Evolutionary conservation across 768 basidiomycete species (phyloP).

Genomic region (Mycena latifolia): DNA sequence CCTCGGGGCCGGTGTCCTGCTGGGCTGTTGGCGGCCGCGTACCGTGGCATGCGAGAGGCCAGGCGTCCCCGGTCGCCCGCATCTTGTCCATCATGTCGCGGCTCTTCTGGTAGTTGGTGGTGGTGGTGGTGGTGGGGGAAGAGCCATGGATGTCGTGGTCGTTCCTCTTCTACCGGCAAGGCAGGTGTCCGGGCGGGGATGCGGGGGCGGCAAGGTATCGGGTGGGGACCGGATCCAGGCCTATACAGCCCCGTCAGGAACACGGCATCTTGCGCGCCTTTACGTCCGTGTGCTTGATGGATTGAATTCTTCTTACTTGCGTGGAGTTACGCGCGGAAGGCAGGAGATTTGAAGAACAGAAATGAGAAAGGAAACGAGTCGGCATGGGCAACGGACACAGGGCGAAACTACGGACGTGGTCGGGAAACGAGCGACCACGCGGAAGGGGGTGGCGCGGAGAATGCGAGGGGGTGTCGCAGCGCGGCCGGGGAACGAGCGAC

Average conservation of each 20-base stretch:
- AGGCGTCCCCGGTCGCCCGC: neutral
- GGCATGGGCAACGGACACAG: too few species aligned
- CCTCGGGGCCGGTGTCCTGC: constrained; percentile 10
- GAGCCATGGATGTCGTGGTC: neutral
- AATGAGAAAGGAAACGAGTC: too few species aligned
- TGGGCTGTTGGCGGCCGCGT: neutral
- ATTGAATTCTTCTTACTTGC: neutral
- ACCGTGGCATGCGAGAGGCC: constrained; percentile 6
- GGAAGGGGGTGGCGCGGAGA: neutral
- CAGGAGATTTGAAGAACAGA: too few species aligned
- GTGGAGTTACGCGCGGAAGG: neutral
- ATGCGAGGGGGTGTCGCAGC: neutral
- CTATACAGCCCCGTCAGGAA: neutral
- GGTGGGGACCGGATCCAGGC: neutral
- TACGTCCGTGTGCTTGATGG: neutral
- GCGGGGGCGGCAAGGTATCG: neutral
- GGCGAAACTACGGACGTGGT: too few species aligned
- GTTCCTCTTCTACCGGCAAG: neutral
- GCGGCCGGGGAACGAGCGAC: neutral
- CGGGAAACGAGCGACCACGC: neutral
- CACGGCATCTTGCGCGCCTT: neutral
- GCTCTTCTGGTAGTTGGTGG: neutral
- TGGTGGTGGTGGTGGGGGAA: neutral
- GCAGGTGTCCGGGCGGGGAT: neutral
- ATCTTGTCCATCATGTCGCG: constrained; percentile 6